These are phyloP conservation scores for Cicer yamashitae DNA, from an alignment of 306 rosid species.

Conservation along the genomic window DNA sequence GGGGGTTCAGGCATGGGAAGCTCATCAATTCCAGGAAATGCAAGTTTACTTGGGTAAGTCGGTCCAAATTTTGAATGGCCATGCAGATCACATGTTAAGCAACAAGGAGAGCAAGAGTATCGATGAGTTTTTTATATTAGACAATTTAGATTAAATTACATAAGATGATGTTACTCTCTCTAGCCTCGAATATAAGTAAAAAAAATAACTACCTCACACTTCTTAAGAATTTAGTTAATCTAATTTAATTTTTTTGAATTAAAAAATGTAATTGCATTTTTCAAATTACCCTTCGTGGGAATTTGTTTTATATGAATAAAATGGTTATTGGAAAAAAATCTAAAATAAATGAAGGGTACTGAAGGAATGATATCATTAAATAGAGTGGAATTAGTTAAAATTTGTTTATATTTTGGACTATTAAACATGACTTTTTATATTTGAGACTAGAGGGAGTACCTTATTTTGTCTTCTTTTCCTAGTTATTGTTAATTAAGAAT, in stretches of 20 bases:
- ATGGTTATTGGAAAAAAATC: not conserved
- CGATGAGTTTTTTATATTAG: slow-evolving; percentile 12
- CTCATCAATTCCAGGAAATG: slow-evolving; percentile 79
- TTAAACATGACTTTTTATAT: not conserved
- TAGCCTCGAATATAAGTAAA: not conserved
- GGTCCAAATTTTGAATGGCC: slow-evolving; percentile 9
- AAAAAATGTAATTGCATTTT: not conserved
- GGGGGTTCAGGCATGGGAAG: slow-evolving; percentile 59
- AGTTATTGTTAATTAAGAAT: slow-evolving; percentile 13
- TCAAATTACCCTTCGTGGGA: not conserved
- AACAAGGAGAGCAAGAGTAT: not conserved
- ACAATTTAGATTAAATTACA: slow-evolving; percentile 17
- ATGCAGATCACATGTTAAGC: slow-evolving; percentile 33
- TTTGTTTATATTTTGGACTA: not conserved
- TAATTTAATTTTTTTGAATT: no score
- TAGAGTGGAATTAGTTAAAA: not conserved
- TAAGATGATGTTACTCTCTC: slow-evolving; percentile 1
- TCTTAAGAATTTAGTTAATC: no score
- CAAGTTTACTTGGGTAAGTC: slow-evolving; percentile 93
- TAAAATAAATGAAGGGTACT: not conserved
- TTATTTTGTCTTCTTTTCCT: not conserved
- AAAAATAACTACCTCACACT: not conserved
- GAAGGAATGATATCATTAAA: not conserved
- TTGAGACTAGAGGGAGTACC: not conserved
- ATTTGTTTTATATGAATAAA: not conserved